phyloP scores from a whole-genome alignment of 2,329 filamentous ascomycete genomes.

The Monosporascus sp. region DNA sequence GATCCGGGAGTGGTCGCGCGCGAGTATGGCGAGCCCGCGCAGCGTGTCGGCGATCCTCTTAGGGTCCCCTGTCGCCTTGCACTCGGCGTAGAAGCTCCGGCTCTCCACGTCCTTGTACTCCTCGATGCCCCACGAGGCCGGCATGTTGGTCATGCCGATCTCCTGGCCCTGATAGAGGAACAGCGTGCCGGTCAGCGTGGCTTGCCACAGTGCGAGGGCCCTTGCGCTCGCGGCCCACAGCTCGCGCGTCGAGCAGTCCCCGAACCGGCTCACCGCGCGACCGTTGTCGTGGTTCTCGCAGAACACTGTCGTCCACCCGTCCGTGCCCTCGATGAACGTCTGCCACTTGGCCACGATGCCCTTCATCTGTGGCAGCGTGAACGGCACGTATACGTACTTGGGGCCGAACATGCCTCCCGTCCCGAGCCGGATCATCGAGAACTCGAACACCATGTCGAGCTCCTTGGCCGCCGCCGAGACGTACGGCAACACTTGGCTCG shows the following conservation, averaged over 20 bases:
- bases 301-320: slow-evolving; percentile 56
- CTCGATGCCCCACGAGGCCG: slow-evolving; percentile 43
- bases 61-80: slow-evolving; percentile 29
- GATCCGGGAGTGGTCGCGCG: slow-evolving; percentile 58
- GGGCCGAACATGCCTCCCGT: slow-evolving; percentile 40
- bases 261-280: slow-evolving; percentile 52
- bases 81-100: slow-evolving; percentile 45
- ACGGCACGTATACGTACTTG: slow-evolving; percentile 48
- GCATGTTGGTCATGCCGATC: slow-evolving; percentile 56
- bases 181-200: slow-evolving; percentile 46
- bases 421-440: slow-evolving; percentile 52
- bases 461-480: slow-evolving; percentile 48
- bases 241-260: slow-evolving; percentile 37
- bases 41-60: slow-evolving; percentile 41
- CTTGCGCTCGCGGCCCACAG: slow-evolving; percentile 43
- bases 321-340: slow-evolving; percentile 41
- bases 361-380: slow-evolving; percentile 40
- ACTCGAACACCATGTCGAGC: slow-evolving; percentile 59
- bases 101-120: slow-evolving; percentile 53
- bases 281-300: slow-evolving; percentile 62
- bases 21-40: slow-evolving; percentile 51
- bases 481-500: slow-evolving; percentile 48
- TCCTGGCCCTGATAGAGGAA: slow-evolving; percentile 59
- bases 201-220: slow-evolving; percentile 47
- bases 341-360: slow-evolving; percentile 42